Evolutionary conservation across 148 eudicot species (phyloP).

Genomic region (Fallopia convolvulus): DNA sequence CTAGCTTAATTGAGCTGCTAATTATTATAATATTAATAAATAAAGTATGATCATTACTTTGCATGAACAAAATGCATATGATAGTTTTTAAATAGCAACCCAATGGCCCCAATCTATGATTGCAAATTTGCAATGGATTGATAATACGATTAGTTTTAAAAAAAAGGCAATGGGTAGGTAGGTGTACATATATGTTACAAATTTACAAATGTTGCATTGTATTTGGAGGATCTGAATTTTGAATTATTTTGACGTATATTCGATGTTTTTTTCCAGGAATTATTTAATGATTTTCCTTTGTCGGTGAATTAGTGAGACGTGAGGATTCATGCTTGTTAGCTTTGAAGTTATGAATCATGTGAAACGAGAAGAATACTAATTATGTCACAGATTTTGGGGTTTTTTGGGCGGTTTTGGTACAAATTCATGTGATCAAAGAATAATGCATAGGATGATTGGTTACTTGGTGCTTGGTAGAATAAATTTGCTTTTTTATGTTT

Average conservation of each 20-base stretch:
- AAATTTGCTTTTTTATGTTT: too few species aligned
- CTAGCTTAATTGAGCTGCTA: background rate
- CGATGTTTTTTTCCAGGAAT: background rate
- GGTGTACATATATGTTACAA: background rate
- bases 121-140: background rate
- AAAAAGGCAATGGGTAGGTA: background rate
- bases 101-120: background rate
- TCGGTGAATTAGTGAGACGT: background rate
- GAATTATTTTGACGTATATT: background rate
- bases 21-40: background rate
- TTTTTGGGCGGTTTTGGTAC: background rate
- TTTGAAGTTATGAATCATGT: slow-evolving; percentile 3
- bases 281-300: background rate
- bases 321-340: background rate
- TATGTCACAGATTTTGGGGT: background rate
- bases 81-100: background rate
- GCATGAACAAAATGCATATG: background rate
- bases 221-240: background rate
- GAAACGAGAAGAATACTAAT: background rate
- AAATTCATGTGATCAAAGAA: background rate
- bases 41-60: background rate
- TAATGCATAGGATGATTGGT: background rate
- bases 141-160: background rate
- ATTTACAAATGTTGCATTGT: background rate
- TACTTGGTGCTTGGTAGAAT: too few species aligned